Conservation (phyloP, 108 stramenopile species). For the Skeletonema menzelii region DNA sequence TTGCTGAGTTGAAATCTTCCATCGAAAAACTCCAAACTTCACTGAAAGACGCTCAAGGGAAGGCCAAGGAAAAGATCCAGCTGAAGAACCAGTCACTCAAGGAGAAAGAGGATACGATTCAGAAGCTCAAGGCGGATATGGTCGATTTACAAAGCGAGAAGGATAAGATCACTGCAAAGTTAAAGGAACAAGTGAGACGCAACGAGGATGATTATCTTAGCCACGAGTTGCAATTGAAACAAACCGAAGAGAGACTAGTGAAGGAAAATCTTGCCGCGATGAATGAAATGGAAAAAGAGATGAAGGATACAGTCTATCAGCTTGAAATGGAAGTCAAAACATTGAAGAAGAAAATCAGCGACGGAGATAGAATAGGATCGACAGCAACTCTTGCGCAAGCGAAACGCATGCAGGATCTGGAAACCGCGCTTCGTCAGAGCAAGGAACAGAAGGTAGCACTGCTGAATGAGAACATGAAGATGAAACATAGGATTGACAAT, state of each 20-base stretch:
- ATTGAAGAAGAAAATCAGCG: constrained; percentile 12
- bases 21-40: constrained; percentile 1
- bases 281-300: constrained; percentile 30
- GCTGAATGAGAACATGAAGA: constrained; percentile 42
- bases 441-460: constrained; percentile 34
- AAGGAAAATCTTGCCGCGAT: constrained; percentile 28
- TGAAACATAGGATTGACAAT: constrained; percentile 29
- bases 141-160: constrained; percentile 37
- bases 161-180: constrained; percentile 11
- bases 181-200: constrained; percentile 15
- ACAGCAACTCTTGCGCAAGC: constrained; percentile 1
- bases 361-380: background rate
- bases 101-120: constrained; percentile 35
- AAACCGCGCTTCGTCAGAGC: constrained; percentile 29
- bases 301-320: constrained; percentile 35
- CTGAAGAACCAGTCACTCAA: constrained; percentile 32
- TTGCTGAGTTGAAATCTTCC: background rate
- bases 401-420: constrained; percentile 18
- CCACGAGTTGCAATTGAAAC: constrained; percentile 32
- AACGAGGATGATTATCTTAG: constrained; percentile 16
- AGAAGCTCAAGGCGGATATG: constrained; percentile 20
- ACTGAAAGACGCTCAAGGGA: constrained; percentile 19
- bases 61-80: constrained; percentile 34
- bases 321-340: constrained; percentile 34
- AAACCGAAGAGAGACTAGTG: constrained; percentile 32